Conservation (phyloP, 495 filamentous ascomycete species). For the Pyrenopolyporus hunteri region DNA sequence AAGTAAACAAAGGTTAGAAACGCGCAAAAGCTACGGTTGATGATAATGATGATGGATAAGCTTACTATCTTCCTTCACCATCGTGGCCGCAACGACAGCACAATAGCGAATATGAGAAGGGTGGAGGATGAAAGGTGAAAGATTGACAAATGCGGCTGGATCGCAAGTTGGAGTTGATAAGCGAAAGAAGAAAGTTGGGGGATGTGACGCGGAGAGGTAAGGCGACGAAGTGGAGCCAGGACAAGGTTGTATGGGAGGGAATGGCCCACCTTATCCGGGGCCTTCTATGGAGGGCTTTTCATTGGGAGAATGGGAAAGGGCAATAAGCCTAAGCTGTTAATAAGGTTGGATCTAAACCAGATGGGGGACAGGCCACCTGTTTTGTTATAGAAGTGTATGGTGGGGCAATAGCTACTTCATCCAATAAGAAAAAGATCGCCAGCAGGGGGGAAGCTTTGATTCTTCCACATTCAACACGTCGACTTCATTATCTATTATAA, state of each 20-base stretch:
- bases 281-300: too few species aligned
- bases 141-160: not conserved
- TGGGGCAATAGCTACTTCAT: constrained; percentile 3
- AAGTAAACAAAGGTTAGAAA: constrained; percentile 13
- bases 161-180: constrained; percentile 3
- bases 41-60: not conserved
- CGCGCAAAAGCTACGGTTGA: not conserved
- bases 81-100: constrained; percentile 20
- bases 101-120: not conserved
- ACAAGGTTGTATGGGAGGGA: not conserved
- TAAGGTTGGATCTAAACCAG: too few species aligned
- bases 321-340: constrained; percentile 14
- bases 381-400: constrained; percentile 7
- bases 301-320: too few species aligned
- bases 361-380: constrained; percentile 36
- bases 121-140: not conserved
- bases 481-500: too few species aligned
- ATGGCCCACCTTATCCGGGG: too few species aligned
- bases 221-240: not conserved
- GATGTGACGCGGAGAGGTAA: constrained; percentile 3
- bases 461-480: not conserved
- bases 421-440: not conserved
- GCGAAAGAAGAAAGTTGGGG: constrained; percentile 7
- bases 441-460: not conserved
- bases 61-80: constrained; percentile 59